These are phyloP conservation scores for Rachicladosporium sp. DNA, from an alignment of 2,329 filamentous ascomycete species.

Conservation along the genomic window DNA sequence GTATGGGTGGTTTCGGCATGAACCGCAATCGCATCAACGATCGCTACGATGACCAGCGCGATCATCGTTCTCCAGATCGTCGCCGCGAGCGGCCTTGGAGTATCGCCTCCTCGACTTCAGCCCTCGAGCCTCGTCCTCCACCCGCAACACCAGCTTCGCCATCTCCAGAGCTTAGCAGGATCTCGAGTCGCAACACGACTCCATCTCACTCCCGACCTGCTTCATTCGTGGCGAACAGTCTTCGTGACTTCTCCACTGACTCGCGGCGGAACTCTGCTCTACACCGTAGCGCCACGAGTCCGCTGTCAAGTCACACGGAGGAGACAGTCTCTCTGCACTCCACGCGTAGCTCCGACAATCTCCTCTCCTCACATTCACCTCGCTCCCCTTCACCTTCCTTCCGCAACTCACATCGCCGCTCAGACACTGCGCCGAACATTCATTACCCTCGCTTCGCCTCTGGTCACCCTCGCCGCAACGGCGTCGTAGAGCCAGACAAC, in stretches of 20 bases:
- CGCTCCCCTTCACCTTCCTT: slow-evolving; percentile 13
- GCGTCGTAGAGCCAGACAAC: slow-evolving; percentile 45
- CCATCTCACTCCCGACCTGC: slow-evolving; percentile 21
- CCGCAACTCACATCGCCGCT: slow-evolving; percentile 17
- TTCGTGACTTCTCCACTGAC: slow-evolving; percentile 18
- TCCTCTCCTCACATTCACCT: slow-evolving; percentile 9
- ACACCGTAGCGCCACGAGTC: slow-evolving; percentile 17
- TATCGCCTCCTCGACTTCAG: slow-evolving; percentile 20
- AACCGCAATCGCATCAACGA: slow-evolving; percentile 20
- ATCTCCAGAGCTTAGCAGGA: slow-evolving; percentile 38
- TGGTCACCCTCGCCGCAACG: slow-evolving; percentile 50
- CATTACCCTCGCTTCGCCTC: slow-evolving; percentile 45
- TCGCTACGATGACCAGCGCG: slow-evolving; percentile 37
- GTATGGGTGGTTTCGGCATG: slow-evolving; percentile 38
- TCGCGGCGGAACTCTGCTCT: slow-evolving; percentile 20
- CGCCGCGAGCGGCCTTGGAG: slow-evolving; percentile 26
- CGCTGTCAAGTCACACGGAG: slow-evolving; percentile 21
- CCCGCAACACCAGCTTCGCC: slow-evolving; percentile 52
- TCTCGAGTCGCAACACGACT: slow-evolving; percentile 26
- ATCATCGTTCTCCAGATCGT: slow-evolving; percentile 36
- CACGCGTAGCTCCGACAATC: slow-evolving; percentile 19
- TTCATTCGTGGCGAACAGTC: slow-evolving; percentile 21
- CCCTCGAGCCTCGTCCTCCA: slow-evolving; percentile 42
- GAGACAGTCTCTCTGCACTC: slow-evolving; percentile 22
- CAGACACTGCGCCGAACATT: slow-evolving; percentile 24